These are phyloP conservation scores for Pichia sp. DNA, from an alignment of 1,139 yeast species.

Conservation along the genomic window DNA sequence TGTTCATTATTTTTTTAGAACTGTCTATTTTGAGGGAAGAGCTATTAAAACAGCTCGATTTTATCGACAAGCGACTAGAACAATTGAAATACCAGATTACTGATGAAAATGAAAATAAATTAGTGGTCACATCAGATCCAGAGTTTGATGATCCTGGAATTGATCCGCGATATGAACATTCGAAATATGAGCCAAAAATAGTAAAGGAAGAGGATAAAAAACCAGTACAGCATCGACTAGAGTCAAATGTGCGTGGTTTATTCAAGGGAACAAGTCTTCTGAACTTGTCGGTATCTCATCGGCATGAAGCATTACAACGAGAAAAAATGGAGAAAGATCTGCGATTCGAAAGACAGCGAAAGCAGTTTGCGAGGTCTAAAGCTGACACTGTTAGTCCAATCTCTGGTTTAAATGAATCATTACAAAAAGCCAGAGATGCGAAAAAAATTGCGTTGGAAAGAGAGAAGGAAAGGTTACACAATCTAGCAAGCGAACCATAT, in stretches of 20 bases:
- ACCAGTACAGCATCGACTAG: constrained; percentile 2
- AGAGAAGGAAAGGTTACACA: constrained; percentile 2
- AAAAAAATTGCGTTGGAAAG: background rate
- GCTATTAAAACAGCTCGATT: constrained; percentile 1
- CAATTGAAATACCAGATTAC: background rate
- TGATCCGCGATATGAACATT: constrained; percentile 17
- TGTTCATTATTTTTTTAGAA: background rate
- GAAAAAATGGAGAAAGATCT: constrained; percentile 4
- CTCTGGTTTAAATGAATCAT: constrained; percentile 7
- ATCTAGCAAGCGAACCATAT: background rate
- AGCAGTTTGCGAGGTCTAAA: constrained; percentile 4
- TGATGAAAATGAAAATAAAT: constrained; percentile 7
- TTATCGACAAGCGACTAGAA: constrained; percentile 7
- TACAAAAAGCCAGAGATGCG: background rate
- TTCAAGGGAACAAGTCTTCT: constrained; percentile 13
- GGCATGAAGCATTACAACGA: constrained; percentile 9
- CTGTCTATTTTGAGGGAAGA: constrained; percentile 1
- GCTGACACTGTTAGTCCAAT: constrained; percentile 6
- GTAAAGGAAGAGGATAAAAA: background rate
- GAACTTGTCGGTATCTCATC: background rate
- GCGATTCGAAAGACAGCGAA: constrained; percentile 2
- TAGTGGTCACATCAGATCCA: constrained; percentile 14
- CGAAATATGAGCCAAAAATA: background rate
- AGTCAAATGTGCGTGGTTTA: constrained; percentile 6
- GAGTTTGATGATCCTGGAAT: constrained; percentile 89